A percentile compares a stretch with the other conserved stretches of the same genome.
Evolutionary conservation across 139 green algal species (phyloP).

Genomic region (Haematococcus lacustris): DNA sequence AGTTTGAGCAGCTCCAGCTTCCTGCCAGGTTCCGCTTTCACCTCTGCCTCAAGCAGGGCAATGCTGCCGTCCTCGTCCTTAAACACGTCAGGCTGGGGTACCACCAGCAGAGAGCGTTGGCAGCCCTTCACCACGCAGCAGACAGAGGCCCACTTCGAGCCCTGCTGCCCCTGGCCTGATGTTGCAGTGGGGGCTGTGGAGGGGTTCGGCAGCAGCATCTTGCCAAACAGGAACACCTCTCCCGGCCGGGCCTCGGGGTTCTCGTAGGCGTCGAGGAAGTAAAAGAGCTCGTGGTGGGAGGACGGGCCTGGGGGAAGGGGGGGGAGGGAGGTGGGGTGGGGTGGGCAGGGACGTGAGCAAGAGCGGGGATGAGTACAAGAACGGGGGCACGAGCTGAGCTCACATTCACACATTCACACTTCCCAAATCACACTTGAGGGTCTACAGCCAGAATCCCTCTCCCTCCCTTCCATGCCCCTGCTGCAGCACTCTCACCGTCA

Average conservation of each 20-base stretch:
- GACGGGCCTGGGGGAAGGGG: too few species aligned
- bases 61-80: slow-evolving; percentile 46
- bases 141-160: slow-evolving; percentile 1
- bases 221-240: slow-evolving; percentile 89
- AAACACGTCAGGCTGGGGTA: slow-evolving; percentile 53
- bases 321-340: too few species aligned
- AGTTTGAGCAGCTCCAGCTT: slow-evolving; percentile 45
- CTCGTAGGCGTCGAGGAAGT: slow-evolving; percentile 85
- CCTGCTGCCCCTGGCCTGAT: background rate
- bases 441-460: too few species aligned
- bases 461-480: too few species aligned
- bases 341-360: too few species aligned
- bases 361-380: too few species aligned
- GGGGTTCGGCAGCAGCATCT: slow-evolving; percentile 43
- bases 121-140: slow-evolving; percentile 27
- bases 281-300: slow-evolving; percentile 81
- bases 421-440: too few species aligned
- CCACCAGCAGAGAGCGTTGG: slow-evolving; percentile 71
- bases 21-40: slow-evolving; percentile 22
- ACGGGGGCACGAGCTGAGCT: too few species aligned
- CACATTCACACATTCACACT: too few species aligned
- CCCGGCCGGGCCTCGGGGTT: slow-evolving; percentile 52
- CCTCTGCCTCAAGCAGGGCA: slow-evolving; percentile 37
- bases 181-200: background rate
- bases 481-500: too few species aligned